These are phyloP conservation scores for Microbotryum saponariae DNA, from an alignment of 1,284 basidiomycete genomes.

Conservation along the genomic window DNA sequence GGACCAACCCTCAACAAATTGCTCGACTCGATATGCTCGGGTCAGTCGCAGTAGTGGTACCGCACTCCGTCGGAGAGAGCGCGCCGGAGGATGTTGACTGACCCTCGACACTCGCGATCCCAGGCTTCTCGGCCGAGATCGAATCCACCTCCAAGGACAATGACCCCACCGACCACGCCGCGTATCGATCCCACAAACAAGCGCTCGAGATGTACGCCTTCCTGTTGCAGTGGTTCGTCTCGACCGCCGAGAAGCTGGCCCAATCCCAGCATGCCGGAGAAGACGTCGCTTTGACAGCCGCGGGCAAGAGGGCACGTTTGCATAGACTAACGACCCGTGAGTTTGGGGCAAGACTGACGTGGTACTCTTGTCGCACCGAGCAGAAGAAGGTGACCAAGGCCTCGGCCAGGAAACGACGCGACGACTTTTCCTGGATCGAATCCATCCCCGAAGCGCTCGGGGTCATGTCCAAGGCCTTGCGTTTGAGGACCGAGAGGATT, in stretches of 20 bases:
- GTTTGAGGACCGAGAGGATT: constrained; percentile 66
- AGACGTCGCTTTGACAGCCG: constrained; percentile 39
- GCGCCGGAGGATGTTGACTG: neutral
- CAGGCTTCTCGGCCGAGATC: constrained; percentile 58
- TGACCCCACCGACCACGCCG: constrained; percentile 58
- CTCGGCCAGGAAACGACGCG: constrained; percentile 38
- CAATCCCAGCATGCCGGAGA: constrained; percentile 47
- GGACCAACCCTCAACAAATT: constrained; percentile 63
- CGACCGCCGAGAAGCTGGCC: constrained; percentile 64
- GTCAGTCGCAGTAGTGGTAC: constrained; percentile 5
- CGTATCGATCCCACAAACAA: constrained; percentile 58
- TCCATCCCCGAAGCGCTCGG: constrained; percentile 63
- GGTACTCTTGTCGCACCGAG: constrained; percentile 1
- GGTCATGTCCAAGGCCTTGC: constrained; percentile 63
- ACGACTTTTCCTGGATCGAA: constrained; percentile 64
- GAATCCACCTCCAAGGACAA: constrained; percentile 61
- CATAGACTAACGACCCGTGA: neutral
- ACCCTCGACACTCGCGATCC: neutral
- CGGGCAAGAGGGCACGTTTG: constrained; percentile 24
- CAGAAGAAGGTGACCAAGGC: constrained; percentile 28
- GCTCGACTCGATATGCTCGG: constrained; percentile 58
- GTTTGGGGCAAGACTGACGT: constrained; percentile 11
- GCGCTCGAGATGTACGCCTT: constrained; percentile 84
- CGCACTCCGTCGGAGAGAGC: neutral
- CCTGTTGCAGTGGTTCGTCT: constrained; percentile 74